Percentiles rank a stretch among this genome's conserved stretches.
Evolutionary conservation across 768 basidiomycete species (phyloP).

Genomic region (Fomitopsis pulvina): DNA sequence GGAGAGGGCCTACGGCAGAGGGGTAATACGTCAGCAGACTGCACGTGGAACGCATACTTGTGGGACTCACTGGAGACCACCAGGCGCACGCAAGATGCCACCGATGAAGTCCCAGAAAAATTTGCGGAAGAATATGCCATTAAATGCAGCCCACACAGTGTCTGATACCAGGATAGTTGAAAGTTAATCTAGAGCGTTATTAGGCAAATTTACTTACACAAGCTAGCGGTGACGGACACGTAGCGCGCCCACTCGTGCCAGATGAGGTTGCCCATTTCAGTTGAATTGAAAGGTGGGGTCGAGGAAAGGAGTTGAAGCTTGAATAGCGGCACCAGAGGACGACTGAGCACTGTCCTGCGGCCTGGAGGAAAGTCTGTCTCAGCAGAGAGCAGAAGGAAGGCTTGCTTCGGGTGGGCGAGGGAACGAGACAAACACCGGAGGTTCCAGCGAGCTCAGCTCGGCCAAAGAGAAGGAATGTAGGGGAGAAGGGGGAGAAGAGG

Average conservation of each 20-base stretch:
- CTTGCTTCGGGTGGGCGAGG: conserved; percentile 25
- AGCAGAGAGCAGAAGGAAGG: conserved; percentile 18
- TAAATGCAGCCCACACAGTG: conserved; percentile 76
- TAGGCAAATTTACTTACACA: conserved; percentile 48
- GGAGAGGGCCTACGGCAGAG: conserved; percentile 45
- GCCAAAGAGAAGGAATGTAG: conserved; percentile 23
- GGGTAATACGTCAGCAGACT: not conserved
- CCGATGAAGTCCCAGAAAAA: conserved; percentile 97
- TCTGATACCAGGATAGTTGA: conserved; percentile 35
- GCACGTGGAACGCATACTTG: conserved; percentile 1
- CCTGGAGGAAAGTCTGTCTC: conserved; percentile 13
- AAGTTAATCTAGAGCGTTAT: not conserved
- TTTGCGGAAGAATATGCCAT: conserved; percentile 80
- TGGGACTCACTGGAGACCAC: conserved; percentile 66
- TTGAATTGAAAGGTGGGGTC: conserved; percentile 6
- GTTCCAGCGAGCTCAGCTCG: conserved; percentile 35
- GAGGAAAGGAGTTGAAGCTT: not conserved
- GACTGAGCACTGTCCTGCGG: conserved; percentile 10
- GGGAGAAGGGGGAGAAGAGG: conserved; percentile 9
- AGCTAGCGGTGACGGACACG: conserved; percentile 59
- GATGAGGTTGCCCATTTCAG: conserved; percentile 73
- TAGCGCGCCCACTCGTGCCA: conserved; percentile 76
- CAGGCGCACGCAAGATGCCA: conserved; percentile 70
- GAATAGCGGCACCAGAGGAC: conserved; percentile 7
- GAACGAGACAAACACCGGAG: conserved; percentile 20